Conservation (phyloP, 108 stramenopile genomes). For the Asterionellopsis glacialis region DNA sequence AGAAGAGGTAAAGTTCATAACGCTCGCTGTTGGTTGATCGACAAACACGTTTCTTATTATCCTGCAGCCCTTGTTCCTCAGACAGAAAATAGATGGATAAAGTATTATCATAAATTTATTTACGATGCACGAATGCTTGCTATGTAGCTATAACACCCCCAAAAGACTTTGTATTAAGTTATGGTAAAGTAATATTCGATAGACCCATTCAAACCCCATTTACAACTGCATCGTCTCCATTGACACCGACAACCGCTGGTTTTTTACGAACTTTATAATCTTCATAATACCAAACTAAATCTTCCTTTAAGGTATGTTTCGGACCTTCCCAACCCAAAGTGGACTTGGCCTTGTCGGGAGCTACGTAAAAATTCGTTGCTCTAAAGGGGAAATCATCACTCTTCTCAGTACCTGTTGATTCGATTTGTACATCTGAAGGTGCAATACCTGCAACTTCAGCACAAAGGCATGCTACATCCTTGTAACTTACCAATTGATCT, state of each 20-base stretch:
- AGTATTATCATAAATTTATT: no score
- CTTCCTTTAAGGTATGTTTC: slow-evolving; percentile 49
- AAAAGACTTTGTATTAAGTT: no score
- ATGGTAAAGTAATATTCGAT: no score
- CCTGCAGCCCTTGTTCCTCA: no score
- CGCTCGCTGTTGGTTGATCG: no score
- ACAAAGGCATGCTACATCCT: slow-evolving; percentile 75
- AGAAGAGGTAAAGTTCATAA: no score
- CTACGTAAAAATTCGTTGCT: slow-evolving; percentile 70
- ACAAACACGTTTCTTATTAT: no score
- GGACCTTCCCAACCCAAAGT: slow-evolving; percentile 69
- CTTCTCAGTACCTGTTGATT: slow-evolving; percentile 44
- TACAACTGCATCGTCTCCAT: no score
- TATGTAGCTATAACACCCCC: no score
- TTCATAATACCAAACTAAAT: slow-evolving; percentile 69
- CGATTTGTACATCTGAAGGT: slow-evolving; percentile 48
- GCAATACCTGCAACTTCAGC: slow-evolving; percentile 67
- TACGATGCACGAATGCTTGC: no score
- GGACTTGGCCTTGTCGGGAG: slow-evolving; percentile 65
- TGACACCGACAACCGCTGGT: not conserved
- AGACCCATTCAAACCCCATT: no score
- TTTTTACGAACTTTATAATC: slow-evolving; percentile 62
- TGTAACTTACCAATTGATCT: slow-evolving; percentile 61
- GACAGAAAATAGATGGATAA: no score
- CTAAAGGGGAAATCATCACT: slow-evolving; percentile 74